Conservation (phyloP, 2,329 filamentous ascomycete species). For the Diplodia sapinea region DNA sequence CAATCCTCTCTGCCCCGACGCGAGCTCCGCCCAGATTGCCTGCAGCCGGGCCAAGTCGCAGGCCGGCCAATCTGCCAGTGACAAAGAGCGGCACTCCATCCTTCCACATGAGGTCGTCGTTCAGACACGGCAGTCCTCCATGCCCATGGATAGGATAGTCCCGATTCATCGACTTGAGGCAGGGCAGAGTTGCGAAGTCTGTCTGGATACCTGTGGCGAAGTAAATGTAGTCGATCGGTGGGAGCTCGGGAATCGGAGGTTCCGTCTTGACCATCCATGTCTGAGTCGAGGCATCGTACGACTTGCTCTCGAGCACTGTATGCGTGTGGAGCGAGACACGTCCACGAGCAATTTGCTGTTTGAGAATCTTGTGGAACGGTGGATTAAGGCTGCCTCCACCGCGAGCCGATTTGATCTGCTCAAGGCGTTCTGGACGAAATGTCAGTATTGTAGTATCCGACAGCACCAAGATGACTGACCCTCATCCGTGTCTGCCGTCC, state of each 20-base stretch:
- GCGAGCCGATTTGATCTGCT: constrained; percentile 69
- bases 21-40: constrained; percentile 77
- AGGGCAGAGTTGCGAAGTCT: constrained; percentile 65
- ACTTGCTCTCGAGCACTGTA: constrained; percentile 61
- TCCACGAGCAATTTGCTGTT: constrained; percentile 61
- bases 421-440: constrained; percentile 60
- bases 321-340: constrained; percentile 63
- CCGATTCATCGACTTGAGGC: constrained; percentile 63
- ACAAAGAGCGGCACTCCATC: constrained; percentile 75
- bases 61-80: constrained; percentile 69
- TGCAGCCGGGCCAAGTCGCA: constrained; percentile 74
- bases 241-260: constrained; percentile 58
- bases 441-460: not conserved
- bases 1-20: constrained; percentile 73
- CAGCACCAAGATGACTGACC: constrained; percentile 39
- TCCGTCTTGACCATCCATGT: constrained; percentile 61
- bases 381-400: constrained; percentile 80
- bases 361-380: constrained; percentile 69
- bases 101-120: constrained; percentile 76
- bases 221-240: constrained; percentile 69
- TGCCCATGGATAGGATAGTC: constrained; percentile 67
- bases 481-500: constrained; percentile 74
- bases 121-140: constrained; percentile 74
- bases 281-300: constrained; percentile 56
- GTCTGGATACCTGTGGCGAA: constrained; percentile 76